Base-by-base conservation (phyloP, 495 filamentous ascomycete species). In the Penicillium nucicola region DNA sequence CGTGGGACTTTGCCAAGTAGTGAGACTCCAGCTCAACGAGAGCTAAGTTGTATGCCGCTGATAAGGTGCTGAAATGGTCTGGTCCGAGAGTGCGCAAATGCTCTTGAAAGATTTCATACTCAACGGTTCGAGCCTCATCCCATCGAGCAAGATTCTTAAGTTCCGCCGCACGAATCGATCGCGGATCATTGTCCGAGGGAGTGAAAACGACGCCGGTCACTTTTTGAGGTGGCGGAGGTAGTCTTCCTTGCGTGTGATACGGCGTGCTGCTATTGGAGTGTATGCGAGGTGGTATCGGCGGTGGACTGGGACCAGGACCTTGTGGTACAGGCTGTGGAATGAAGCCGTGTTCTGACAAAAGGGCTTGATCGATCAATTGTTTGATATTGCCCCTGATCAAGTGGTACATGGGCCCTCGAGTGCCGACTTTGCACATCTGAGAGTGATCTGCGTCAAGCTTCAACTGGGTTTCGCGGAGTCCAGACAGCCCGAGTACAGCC, bases 381-480 rank as follows among this genome's bases (percentile, higher is more conserved):
- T 70, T 72, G 53, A 70, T 68, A 31, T 72, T 72, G 4, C 69
- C 69, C 31, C 64, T 64, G 45, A 72, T 70, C 3, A 72, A 47
- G n/a, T 55, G 60, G 40, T 72, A 72, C 65, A 70, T 68, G 3
- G 69, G 61, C 0, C 69, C 69, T 7, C 63, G 57, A 18, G 41
- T 19, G 39, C 56, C 54, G 6, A 72, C 57, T 42, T 70, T 72
- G 55, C 69, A 72, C 69, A 72, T 72, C 37, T 68, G 61, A 1
- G 66, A 70, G 39, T 72, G 69, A 42, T 70, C 69, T 20, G 66
- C 69, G 36, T 72, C 69, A 3, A 72, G 65, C 30, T 72, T 72
- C 5, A 72, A 48, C n/a, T 67, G 67, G 0, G 69, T 72, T 40
- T 70, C 69, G 8, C 69, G 69, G 30, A 68, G 53, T 4, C 67